Conservation (phyloP, 176 grass and related monocot species). For the Eragrostis nindensis region DNA sequence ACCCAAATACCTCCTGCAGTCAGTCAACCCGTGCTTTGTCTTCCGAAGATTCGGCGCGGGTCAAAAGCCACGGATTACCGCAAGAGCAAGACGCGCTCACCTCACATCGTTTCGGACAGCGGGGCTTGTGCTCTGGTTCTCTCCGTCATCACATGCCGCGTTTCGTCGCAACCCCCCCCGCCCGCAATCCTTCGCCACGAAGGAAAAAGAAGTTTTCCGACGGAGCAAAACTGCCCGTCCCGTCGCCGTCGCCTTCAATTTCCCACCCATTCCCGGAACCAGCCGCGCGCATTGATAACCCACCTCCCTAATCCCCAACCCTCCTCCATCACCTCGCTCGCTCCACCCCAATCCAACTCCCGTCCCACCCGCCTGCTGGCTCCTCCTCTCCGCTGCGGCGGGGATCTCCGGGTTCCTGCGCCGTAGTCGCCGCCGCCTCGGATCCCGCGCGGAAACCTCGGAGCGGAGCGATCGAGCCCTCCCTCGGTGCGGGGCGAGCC, state of each 20-base stretch:
- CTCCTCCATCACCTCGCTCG: neutral
- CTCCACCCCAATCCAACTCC: neutral
- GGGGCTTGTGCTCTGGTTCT: no score
- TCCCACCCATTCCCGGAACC: constrained; percentile 28
- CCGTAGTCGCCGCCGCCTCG: neutral
- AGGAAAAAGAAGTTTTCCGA: neutral
- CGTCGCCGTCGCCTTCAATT: constrained; percentile 23
- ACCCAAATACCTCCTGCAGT: no score
- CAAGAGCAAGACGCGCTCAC: no score
- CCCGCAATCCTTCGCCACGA: constrained; percentile 30
- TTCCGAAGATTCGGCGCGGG: no score
- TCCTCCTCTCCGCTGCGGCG: neutral
- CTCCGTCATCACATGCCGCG: no score
- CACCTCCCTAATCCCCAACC: neutral
- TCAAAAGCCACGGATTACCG: no score
- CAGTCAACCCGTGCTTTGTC: no score
- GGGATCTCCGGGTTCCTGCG: constrained; percentile 23
- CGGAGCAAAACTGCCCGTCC: neutral
- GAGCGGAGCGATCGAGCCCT: neutral
- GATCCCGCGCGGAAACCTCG: neutral
- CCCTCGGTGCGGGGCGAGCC: neutral
- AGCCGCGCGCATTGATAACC: constrained; percentile 30
- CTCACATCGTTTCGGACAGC: no score
- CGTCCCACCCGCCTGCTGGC: neutral
- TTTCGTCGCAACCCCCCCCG: no score